These are phyloP conservation scores for Musa itinerans DNA, from an alignment of 176 grass and related monocot genomes.

Conservation along the genomic window DNA sequence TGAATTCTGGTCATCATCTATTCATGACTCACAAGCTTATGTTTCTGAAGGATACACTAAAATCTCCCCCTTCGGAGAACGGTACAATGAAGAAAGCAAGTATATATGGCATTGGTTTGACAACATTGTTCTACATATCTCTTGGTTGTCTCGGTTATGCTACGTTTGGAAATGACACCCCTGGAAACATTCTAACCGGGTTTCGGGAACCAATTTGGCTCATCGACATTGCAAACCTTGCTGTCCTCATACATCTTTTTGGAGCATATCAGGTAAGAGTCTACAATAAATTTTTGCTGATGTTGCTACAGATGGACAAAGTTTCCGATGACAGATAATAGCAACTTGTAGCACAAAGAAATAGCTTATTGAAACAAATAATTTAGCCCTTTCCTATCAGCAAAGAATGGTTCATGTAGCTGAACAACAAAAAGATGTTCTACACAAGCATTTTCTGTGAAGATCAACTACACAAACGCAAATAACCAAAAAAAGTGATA, in stretches of 20 bases:
- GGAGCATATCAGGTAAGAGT: slow-evolving; percentile 70
- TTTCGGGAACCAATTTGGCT: slow-evolving; percentile 60
- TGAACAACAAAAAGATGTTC: background rate
- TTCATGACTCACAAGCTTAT: background rate
- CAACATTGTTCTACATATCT: slow-evolving; percentile 65
- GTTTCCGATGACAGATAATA: background rate
- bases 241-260: slow-evolving; percentile 58
- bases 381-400: too few relatives aligned
- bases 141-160: slow-evolving; percentile 65
- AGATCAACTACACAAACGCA: too few relatives aligned
- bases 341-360: background rate
- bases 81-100: slow-evolving; percentile 74
- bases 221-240: slow-evolving; percentile 59
- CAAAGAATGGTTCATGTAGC: background rate
- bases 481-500: too few relatives aligned
- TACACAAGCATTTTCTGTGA: too few relatives aligned
- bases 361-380: background rate
- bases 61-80: slow-evolving; percentile 53
- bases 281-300: background rate
- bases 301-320: background rate
- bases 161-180: slow-evolving; percentile 49
- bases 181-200: slow-evolving; percentile 67
- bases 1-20: background rate
- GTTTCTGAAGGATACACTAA: slow-evolving; percentile 53
- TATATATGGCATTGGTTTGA: slow-evolving; percentile 56